Base-by-base conservation (phyloP, 2,329 filamentous ascomycete genomes). In the Claviceps africana region DNA sequence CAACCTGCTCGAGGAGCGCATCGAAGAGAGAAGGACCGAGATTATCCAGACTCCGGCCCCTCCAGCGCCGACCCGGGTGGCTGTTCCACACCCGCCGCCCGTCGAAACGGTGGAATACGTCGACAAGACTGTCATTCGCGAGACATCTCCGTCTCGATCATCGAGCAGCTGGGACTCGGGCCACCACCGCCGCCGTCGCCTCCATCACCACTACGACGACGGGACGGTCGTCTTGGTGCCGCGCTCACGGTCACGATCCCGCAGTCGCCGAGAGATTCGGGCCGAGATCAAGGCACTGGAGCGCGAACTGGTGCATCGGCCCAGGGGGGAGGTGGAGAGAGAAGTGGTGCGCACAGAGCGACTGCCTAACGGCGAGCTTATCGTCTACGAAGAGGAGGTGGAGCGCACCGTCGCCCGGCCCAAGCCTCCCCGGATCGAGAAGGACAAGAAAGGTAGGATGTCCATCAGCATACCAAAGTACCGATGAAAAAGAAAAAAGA, bases 371-470 rank as follows among this genome's bases (percentile, higher is more conserved):
- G 82, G 78, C 47, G 75, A 82, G 58, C 64, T 87, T 35, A 74
- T 86, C 46, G 66, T 86, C 44, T 83, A 82, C 56, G 75, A 81
- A 68, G 76, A 82, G 58, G 65, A 73, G 60, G 67, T 82, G 57
- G 77, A 82, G 66, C 72, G 69, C 61, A 65, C 79, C 50, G 72
- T 76, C 57, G 74, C 77, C 60, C 70, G 72, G 48, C 70, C 70
- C 62, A 76, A 72, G 64, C 78, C 78, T 51, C 73, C 86, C 56
- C 76, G 85, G 60, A 81, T 95, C 61, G 86, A 88, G 71, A 88
- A 86, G 75, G 88, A 96, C 72, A 85, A 85, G 76, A 93, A 87
- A 89, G 89, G 90, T 94, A 93, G 84, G 86, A 83, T 93, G 81
- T 81, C 83, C 75, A 82, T 90, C 72, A 86, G 85, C 73, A 79